phyloP scores from a whole-genome alignment of 1,284 basidiomycete genomes.

The Cryptococcus floricola region DNA sequence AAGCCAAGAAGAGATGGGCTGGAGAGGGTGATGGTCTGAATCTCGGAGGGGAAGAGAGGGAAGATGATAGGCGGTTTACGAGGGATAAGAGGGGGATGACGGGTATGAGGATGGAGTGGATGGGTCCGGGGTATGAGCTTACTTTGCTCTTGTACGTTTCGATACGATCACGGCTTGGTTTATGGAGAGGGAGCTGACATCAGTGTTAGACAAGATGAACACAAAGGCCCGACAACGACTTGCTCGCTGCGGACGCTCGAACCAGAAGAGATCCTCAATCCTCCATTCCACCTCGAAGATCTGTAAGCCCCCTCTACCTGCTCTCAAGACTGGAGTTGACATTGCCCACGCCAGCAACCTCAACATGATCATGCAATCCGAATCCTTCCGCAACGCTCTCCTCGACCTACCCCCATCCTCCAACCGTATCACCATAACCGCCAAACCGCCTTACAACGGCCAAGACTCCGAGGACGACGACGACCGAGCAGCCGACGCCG shows the following conservation, averaged over 20 bases:
- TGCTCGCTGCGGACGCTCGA: slow-evolving; percentile 86
- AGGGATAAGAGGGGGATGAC: slow-evolving; percentile 50
- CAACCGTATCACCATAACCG: slow-evolving; percentile 75
- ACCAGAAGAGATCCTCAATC: slow-evolving; percentile 72
- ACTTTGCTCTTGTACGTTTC: slow-evolving; percentile 70
- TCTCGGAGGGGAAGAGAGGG: slow-evolving; percentile 29
- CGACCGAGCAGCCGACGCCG: background rate
- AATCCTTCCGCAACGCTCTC: slow-evolving; percentile 87
- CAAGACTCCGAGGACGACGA: background rate
- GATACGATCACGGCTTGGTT: background rate
- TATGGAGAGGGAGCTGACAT: background rate
- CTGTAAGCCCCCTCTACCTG: slow-evolving; percentile 53
- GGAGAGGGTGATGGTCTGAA: slow-evolving; percentile 50
- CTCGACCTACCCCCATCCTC: slow-evolving; percentile 80
- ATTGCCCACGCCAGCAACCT: slow-evolving; percentile 57
- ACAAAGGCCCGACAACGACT: slow-evolving; percentile 75
- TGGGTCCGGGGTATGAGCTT: slow-evolving; percentile 72
- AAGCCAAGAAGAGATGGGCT: slow-evolving; percentile 38
- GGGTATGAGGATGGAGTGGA: slow-evolving; percentile 78
- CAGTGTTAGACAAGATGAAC: slow-evolving; percentile 69
- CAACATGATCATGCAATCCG: slow-evolving; percentile 87
- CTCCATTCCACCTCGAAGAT: slow-evolving; percentile 67
- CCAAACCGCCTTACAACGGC: slow-evolving; percentile 57
- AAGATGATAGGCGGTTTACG: slow-evolving; percentile 8
- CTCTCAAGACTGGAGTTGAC: background rate